Conservation (phyloP, 768 basidiomycete species). For the Boletus subparvulus region DNA sequence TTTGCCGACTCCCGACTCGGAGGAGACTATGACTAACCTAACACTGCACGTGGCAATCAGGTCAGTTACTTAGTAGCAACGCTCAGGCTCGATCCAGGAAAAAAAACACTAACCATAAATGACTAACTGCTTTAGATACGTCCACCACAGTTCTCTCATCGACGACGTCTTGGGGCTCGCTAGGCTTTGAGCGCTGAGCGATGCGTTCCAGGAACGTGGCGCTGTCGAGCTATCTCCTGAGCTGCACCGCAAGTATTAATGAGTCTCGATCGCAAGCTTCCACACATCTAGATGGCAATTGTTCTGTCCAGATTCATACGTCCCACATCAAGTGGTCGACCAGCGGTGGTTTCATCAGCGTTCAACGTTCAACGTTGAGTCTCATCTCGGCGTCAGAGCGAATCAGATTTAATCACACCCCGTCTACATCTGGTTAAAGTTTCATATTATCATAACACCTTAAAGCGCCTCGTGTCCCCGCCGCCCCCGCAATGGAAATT, state of each 20-base stretch:
- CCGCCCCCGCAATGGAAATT: constrained; percentile 20
- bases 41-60: background rate
- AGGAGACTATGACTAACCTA: constrained; percentile 12
- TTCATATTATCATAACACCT: constrained; percentile 22
- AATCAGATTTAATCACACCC: constrained; percentile 12
- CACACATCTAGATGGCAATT: constrained; percentile 10
- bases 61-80: background rate
- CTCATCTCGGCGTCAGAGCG: constrained; percentile 30
- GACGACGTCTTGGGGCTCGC: constrained; percentile 2
- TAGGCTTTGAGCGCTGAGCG: constrained; percentile 4
- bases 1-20: background rate
- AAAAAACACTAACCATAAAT: background rate
- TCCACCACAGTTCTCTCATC: background rate
- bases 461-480: constrained; percentile 16
- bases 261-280: constrained; percentile 19
- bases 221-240: constrained; percentile 5
- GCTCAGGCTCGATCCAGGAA: too few species aligned
- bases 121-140: background rate
- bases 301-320: constrained; percentile 5
- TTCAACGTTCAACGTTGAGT: constrained; percentile 4
- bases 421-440: constrained; percentile 13
- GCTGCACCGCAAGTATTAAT: constrained; percentile 9
- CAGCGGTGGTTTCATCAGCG: constrained; percentile 4
- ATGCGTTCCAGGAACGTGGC: constrained; percentile 4
- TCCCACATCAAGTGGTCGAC: constrained; percentile 8